Base-by-base conservation (phyloP, 2,329 filamentous ascomycete species). In the Aspergillus ibericus region DNA sequence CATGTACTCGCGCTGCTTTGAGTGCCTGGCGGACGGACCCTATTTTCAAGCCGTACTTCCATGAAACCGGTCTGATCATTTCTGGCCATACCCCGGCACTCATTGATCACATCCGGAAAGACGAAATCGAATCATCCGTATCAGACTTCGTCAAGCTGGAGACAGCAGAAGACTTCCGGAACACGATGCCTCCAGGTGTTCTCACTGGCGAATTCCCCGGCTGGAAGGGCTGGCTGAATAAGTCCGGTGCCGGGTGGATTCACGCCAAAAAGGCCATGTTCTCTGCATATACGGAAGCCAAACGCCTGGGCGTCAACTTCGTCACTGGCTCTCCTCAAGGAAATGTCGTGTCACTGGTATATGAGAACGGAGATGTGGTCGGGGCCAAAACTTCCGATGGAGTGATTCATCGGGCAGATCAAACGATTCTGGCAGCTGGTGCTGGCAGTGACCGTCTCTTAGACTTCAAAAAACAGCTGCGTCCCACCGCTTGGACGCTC, bases 401-500 rank as follows among this genome's bases (percentile, higher is more conserved):
- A 0, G 63, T 63, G 0, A 52, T 72, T 2, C 75, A 83, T 60
- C 60, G 29, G 0, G 81, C 81, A 15, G 71, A 79, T 3, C 74
- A 73, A 16, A 80, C 75, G 0, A 79, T 85, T 22, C 72, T 85
- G 12, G 75, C 78, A 15, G 79, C 81, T 3, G 82, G 82, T 4
- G 82, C 82, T 13, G 76, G 75, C 38, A 80, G 79, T 15, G 76
- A 79, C 34, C 66, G 68, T 3, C 67, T 85, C 0, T 66, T 85
- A 1, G 80, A 84, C 59, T 79, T 83, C 59, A 75, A 82, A 65
- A 73, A 78, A 34, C 82, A 85, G 63, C 68, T 85, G 8, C 74
- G 80, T n/a, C 80, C 82, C 2, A 84, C 81, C 4, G 81, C 81
- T 1, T 83, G 81, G 81, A 84, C 81, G 18, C 67, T 85, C 1